These are phyloP conservation scores for Termitomyces sp. DNA, from an alignment of 768 basidiomycete species.

Conservation along the genomic window DNA sequence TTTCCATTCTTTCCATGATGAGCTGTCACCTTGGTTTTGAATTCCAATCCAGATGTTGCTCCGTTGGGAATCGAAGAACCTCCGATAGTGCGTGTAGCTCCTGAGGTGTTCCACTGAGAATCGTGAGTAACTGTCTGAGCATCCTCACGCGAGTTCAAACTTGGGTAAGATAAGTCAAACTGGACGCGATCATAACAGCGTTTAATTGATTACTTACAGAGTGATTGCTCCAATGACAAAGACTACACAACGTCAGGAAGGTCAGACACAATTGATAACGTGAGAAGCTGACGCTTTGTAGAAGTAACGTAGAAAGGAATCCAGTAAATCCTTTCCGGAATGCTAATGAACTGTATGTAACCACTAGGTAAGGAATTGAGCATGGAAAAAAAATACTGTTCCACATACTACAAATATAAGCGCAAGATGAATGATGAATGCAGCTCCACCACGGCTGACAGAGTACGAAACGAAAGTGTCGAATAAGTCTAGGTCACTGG, in stretches of 20 bases:
- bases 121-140: slow-evolving; percentile 1
- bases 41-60: slow-evolving; percentile 4
- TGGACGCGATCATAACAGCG: neutral
- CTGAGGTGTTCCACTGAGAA: neutral
- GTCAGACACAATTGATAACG: neutral
- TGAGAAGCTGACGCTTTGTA: slow-evolving; percentile 7
- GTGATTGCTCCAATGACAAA: slow-evolving; percentile 15
- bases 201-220: neutral
- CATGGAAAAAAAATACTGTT: neutral
- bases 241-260: slow-evolving; percentile 3
- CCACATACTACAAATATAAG: slow-evolving; percentile 12
- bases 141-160: slow-evolving; percentile 8
- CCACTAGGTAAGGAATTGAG: neutral
- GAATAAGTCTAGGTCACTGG: slow-evolving; percentile 8
- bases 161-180: neutral
- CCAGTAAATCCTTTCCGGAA: slow-evolving; percentile 12
- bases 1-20: neutral
- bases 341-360: slow-evolving; percentile 9
- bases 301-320: slow-evolving; percentile 13
- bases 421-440: slow-evolving; percentile 8
- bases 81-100: slow-evolving; percentile 9
- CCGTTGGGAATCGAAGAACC: slow-evolving; percentile 2
- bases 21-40: slow-evolving; percentile 6
- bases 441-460: slow-evolving; percentile 10
- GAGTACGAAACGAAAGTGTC: slow-evolving; percentile 10